These are phyloP conservation scores for Madurella fahalii DNA, from an alignment of 2,329 filamentous ascomycete genomes.

Conservation along the genomic window DNA sequence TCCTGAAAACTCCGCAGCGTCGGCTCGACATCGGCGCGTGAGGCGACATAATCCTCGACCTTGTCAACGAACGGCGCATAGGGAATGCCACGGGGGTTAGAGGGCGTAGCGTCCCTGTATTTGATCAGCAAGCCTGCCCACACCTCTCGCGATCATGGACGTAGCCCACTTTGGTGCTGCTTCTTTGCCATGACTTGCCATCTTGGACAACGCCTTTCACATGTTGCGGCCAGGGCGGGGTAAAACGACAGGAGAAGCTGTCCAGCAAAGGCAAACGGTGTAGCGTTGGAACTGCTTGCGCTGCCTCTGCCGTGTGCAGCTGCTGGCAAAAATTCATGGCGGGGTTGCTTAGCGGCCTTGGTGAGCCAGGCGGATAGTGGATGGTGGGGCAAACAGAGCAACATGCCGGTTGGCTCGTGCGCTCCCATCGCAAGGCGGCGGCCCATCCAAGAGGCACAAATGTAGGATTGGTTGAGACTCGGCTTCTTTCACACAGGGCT, in stretches of 20 bases:
- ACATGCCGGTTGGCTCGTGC: too few species aligned
- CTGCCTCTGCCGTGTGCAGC: background rate
- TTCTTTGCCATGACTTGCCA: slow-evolving; percentile 14
- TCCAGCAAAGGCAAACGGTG: slow-evolving; percentile 1
- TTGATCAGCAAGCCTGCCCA: background rate
- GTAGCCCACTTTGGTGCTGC: slow-evolving; percentile 3
- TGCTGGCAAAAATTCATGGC: slow-evolving; percentile 15
- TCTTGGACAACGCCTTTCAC: slow-evolving; percentile 5
- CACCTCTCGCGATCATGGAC: background rate
- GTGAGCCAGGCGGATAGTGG: slow-evolving; percentile 1
- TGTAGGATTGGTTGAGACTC: too few species aligned
- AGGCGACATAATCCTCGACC: slow-evolving; percentile 81
- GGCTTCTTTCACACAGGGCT: too few species aligned
- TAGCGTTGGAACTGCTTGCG: slow-evolving; percentile 6
- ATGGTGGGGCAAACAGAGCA: slow-evolving; percentile 4
- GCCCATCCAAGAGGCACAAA: too few species aligned
- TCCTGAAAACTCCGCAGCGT: slow-evolving; percentile 83
- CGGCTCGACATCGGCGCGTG: slow-evolving; percentile 72
- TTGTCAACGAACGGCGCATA: slow-evolving; percentile 82
- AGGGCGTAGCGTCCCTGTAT: slow-evolving; percentile 51
- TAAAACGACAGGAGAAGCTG: background rate
- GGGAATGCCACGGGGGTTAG: slow-evolving; percentile 80
- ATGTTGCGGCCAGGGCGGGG: background rate
- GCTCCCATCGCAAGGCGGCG: too few species aligned
- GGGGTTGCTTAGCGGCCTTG: slow-evolving; percentile 3